Evolutionary conservation across 139 green algal genomes (phyloP), one percentile per base, ranked within the genome.

Genomic region (Monoraphidium neglectum): DNA sequence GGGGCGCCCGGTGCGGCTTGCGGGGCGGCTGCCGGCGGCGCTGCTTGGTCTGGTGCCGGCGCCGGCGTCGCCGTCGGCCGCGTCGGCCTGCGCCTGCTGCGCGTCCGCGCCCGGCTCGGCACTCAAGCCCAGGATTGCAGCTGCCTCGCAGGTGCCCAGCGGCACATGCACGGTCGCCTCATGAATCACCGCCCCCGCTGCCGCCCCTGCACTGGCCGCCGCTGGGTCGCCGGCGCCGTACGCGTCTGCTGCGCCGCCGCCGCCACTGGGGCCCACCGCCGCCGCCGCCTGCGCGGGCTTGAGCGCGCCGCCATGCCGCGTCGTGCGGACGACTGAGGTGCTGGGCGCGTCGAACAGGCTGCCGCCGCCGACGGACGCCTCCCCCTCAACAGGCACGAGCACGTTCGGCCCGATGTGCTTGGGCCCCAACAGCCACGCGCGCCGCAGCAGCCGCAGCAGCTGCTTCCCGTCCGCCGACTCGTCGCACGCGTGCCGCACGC

Each of bases 401-500:
- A 98, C 4, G 84, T 97, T 97, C 28, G 96, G 91, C 0, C 96
- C 96, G 0, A 82, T 76, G 16, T 84, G 81, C 28, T 87, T 84
- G 3, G 96, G 95, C 2, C 96, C 96, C 75, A 98, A 77, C 49
- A 89, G 61, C 96, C 96, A 99, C 0, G 89, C 85, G 0, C 86
- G 63, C 82, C 87, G 81, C 61, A 92, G 12, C 60, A 83, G 60
- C n/a, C 37, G 13, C 47, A 40, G 43, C 69, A 77, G 70, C 76
- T 82, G 76, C 79, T 62, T 72, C 47, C 74, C 60, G 10, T 10
- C 24, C 63, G 32, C 35, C 33, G 24, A 12, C 51, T 56, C 43
- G 43, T 51, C 43, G 43, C 43, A 51, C 43, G 43, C 43, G 8
- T 8, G 8, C 8, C 8, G 8, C 8, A 51, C 43, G 43, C 43